phyloP scores from a whole-genome alignment of 441 rosid species.

The Gossypium laxum region DNA sequence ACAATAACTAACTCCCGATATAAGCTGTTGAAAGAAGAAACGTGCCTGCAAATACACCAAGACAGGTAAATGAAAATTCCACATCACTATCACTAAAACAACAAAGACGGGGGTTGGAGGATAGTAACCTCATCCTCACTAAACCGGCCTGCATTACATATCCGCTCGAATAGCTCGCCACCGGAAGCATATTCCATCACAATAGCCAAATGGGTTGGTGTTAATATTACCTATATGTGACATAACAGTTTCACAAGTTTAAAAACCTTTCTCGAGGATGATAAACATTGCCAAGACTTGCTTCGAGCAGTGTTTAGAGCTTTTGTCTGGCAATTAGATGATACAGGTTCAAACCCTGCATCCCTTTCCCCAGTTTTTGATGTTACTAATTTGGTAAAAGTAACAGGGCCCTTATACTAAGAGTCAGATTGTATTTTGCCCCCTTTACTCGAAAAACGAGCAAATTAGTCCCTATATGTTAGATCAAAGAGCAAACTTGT shows the following conservation, averaged over 20 bases:
- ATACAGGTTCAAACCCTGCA: too few species aligned
- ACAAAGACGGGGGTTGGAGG: background rate
- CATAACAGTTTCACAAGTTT: conserved; percentile 7
- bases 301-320: too few species aligned
- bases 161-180: conserved; percentile 91
- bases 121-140: conserved; percentile 82
- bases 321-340: too few species aligned
- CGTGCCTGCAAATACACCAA: conserved; percentile 54
- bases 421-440: too few species aligned
- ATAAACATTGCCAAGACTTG: background rate
- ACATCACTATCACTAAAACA: background rate
- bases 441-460: too few species aligned
- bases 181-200: conserved; percentile 98
- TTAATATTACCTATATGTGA: conserved; percentile 60
- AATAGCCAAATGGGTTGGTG: conserved; percentile 95
- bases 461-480: too few species aligned
- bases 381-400: too few species aligned
- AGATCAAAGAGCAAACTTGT: too few species aligned
- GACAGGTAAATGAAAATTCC: background rate
- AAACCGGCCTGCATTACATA: conserved; percentile 93
- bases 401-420: too few species aligned
- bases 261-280: background rate
- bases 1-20: conserved; percentile 92
- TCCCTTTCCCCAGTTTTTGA: too few species aligned
- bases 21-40: conserved; percentile 94